Conservation (phyloP, 2,329 filamentous ascomycete genomes). For the Calonectria crousiana region DNA sequence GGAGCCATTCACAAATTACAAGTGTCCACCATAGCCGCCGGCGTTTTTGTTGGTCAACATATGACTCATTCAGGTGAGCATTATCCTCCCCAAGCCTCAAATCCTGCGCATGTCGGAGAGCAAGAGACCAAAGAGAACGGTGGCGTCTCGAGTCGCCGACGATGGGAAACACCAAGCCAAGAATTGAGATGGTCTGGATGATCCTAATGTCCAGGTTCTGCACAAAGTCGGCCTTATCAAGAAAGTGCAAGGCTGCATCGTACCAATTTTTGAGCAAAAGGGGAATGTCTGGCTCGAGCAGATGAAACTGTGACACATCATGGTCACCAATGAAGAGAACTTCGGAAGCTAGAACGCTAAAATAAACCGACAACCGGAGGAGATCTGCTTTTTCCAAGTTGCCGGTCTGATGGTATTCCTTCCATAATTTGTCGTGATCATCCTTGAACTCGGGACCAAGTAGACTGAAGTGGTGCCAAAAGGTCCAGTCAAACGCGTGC, state of each 20-base stretch:
- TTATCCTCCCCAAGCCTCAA: neutral
- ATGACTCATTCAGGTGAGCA: neutral
- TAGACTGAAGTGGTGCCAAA: constrained; percentile 6
- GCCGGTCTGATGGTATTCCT: neutral
- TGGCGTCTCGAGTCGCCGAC: neutral
- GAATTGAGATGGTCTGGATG: neutral
- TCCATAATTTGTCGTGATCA: neutral
- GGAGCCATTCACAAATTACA: constrained; percentile 5
- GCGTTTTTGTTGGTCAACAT: neutral
- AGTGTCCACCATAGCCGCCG: constrained; percentile 10
- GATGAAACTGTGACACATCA: neutral
- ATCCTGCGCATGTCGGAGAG: constrained; percentile 2
- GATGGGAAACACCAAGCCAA: neutral
- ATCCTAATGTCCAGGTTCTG: neutral
- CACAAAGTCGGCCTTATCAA: neutral
- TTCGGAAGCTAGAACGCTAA: neutral
- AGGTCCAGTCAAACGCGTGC: constrained; percentile 6
- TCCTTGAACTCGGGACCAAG: neutral
- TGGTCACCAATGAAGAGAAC: neutral
- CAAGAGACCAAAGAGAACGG: constrained; percentile 1
- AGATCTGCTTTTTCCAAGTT: neutral
- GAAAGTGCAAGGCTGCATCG: neutral
- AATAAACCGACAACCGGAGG: neutral
- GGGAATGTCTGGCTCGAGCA: neutral
- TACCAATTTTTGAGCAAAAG: constrained; percentile 1